Percentiles rank a stretch among this genome's conserved stretches.
phyloP scores from a whole-genome alignment of 73 alveolate genomes.

The Tetrahymena borealis region DNA sequence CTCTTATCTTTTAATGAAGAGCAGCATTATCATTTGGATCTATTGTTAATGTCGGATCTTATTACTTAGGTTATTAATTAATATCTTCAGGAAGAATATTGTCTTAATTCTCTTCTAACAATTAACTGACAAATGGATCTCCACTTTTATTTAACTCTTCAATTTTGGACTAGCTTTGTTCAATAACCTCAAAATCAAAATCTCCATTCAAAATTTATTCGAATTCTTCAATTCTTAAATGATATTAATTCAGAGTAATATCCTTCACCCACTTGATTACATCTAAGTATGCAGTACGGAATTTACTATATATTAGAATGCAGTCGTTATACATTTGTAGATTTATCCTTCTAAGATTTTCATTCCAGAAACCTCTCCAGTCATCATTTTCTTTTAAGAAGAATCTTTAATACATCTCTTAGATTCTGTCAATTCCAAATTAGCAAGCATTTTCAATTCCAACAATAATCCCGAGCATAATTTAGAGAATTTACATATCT shows the following conservation, averaged over 20 bases:
- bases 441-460: neutral
- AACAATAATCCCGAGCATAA: neutral
- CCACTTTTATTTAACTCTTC: neutral
- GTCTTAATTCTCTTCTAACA: neutral
- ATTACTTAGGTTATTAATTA: neutral
- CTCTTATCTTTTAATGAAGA: neutral
- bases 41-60: neutral
- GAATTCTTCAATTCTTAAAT: neutral
- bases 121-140: neutral
- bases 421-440: neutral
- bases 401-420: neutral
- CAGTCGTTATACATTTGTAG: neutral
- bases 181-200: neutral
- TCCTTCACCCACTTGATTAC: neutral
- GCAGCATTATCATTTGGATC: neutral
- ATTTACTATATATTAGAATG: neutral
- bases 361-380: neutral
- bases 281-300: neutral
- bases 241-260: neutral
- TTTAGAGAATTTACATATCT: neutral
- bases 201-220: neutral
- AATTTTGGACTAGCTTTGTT: neutral
- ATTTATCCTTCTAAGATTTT: neutral
- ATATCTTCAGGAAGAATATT: neutral
- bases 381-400: neutral